A percentile compares a stretch with the other conserved stretches of the same genome.
Conservation (phyloP, 352 stramenopile genomes). For the Pythium scleroteichum region DNA sequence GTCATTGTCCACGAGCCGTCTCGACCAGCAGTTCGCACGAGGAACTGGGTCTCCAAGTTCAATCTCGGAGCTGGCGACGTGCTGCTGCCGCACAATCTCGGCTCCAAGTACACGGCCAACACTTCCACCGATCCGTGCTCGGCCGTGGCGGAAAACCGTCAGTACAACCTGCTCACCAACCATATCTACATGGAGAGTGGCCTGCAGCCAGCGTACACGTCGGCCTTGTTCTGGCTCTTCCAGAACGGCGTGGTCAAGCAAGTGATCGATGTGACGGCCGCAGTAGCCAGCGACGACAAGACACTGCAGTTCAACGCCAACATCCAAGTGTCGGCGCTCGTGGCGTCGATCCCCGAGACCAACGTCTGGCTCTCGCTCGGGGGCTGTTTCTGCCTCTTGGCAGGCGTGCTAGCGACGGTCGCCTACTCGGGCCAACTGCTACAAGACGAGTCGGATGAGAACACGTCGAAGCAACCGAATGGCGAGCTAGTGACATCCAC, state of each 20-base stretch:
- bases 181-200: conserved; percentile 44
- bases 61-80: not conserved
- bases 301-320: conserved; percentile 1
- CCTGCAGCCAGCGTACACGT: conserved; percentile 24
- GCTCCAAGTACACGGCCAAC: not conserved
- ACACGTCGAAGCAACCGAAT: no score
- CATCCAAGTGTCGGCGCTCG: not conserved
- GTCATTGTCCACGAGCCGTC: not conserved
- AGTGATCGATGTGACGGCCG: not conserved
- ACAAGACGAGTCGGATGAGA: not conserved
- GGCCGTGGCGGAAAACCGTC: conserved; percentile 1
- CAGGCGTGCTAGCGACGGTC: not conserved
- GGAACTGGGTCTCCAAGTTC: not conserved
- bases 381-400: conserved; percentile 26
- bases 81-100: conserved; percentile 8
- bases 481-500: not conserved
- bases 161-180: conserved; percentile 31
- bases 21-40: not conserved
- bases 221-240: conserved; percentile 33
- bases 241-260: conserved; percentile 28
- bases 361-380: conserved; percentile 17
- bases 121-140: not conserved
- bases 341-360: conserved; percentile 2
- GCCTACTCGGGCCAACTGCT: not conserved
- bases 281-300: not conserved